These are phyloP conservation scores for Lasiodiplodia sp. DNA, from an alignment of 2,329 filamentous ascomycete genomes.

Conservation along the genomic window DNA sequence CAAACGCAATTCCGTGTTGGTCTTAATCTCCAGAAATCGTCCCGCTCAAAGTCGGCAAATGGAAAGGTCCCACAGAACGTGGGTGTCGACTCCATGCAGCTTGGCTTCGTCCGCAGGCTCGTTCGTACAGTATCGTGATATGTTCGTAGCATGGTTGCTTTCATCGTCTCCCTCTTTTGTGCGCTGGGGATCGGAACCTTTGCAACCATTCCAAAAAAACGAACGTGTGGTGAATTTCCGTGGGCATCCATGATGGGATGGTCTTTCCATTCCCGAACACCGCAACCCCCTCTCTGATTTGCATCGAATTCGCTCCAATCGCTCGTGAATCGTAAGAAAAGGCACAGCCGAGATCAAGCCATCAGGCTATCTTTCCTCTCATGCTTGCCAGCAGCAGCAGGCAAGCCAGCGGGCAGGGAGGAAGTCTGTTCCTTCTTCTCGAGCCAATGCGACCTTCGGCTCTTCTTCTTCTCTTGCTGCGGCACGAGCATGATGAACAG, in stretches of 20 bases:
- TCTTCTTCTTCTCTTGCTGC: conserved; percentile 17
- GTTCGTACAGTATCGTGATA: background rate
- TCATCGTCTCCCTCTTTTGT: background rate
- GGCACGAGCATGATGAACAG: conserved; percentile 23
- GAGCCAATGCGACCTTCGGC: conserved; percentile 1
- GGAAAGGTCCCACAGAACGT: background rate
- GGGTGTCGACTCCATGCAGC: background rate
- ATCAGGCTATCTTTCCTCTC: conserved; percentile 24
- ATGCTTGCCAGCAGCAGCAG: conserved; percentile 2
- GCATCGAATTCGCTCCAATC: too few species aligned
- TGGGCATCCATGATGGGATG: background rate
- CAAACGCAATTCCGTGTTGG: background rate
- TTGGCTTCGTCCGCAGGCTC: background rate
- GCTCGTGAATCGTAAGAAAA: background rate
- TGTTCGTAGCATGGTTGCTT: background rate
- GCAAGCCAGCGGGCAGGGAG: background rate
- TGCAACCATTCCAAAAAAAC: background rate
- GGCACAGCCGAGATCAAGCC: background rate
- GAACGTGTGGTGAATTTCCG: background rate
- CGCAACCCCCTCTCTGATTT: too few species aligned
- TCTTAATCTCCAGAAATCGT: background rate
- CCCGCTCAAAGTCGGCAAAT: background rate
- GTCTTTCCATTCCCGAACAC: background rate
- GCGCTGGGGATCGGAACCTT: background rate
- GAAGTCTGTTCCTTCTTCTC: conserved; percentile 3